These are phyloP conservation scores for Carex arenaria DNA, from an alignment of 202 grass and related monocot species.

Conservation along the genomic window DNA sequence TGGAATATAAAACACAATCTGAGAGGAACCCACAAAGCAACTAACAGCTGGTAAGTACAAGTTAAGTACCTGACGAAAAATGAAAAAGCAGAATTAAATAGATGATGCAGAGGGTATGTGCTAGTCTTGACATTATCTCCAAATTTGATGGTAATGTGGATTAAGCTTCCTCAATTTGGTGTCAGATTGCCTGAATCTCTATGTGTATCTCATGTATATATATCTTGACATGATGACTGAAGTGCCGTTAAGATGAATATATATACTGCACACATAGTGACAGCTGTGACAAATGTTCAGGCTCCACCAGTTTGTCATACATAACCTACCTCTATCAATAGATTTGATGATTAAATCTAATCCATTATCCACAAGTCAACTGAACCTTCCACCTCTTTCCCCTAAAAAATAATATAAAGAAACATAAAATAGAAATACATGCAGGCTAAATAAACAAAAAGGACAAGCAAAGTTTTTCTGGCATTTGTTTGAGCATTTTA, in stretches of 20 bases:
- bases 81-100: slow-evolving; percentile 56
- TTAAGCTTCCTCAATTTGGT: slow-evolving; percentile 7
- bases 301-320: not conserved
- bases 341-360: slow-evolving; percentile 14
- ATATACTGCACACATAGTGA: not conserved
- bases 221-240: not conserved
- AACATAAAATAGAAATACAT: not conserved
- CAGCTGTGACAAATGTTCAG: not conserved
- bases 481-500: not conserved
- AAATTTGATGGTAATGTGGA: slow-evolving; percentile 20
- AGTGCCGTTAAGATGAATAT: not conserved
- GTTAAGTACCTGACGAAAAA: slow-evolving; percentile 36
- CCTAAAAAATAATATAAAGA: not conserved
- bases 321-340: slow-evolving; percentile 14
- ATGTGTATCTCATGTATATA: not conserved
- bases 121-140: slow-evolving; percentile 47
- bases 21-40: not conserved
- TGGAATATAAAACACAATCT: not conserved
- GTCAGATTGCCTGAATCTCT: slow-evolving; percentile 4
- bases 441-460: not conserved
- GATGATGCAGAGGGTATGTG: slow-evolving; percentile 37
- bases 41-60: slow-evolving; percentile 3
- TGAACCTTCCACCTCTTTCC: not conserved
- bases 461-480: not conserved
- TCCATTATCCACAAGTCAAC: slow-evolving; percentile 24